phyloP scores from a whole-genome alignment of 495 filamentous ascomycete species.

The Mycothermus thermophilus region DNA sequence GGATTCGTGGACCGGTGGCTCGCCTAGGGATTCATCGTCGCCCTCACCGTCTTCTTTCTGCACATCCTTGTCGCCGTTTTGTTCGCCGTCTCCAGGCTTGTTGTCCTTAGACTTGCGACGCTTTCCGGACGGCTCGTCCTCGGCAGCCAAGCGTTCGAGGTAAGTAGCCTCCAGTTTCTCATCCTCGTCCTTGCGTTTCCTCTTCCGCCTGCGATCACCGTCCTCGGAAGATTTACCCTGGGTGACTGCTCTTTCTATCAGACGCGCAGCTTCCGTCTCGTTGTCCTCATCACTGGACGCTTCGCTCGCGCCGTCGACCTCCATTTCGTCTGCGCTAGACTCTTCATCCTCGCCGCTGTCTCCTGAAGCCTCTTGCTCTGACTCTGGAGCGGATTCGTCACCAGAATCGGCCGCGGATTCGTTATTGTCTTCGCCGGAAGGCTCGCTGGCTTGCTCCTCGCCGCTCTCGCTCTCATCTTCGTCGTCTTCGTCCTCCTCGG shows the following conservation, averaged over 20 bases:
- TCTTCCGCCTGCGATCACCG: slow-evolving; percentile 46
- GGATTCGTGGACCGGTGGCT: slow-evolving; percentile 36
- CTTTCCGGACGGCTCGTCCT: slow-evolving; percentile 32
- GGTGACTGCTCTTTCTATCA: slow-evolving; percentile 20
- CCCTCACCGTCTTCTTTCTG: slow-evolving; percentile 15
- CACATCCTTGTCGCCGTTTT: slow-evolving; percentile 8
- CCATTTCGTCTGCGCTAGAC: slow-evolving; percentile 18
- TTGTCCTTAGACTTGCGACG: slow-evolving; percentile 30
- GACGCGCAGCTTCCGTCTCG: slow-evolving; percentile 22
- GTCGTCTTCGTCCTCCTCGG: slow-evolving; percentile 18
- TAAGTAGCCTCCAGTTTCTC: slow-evolving; percentile 75
- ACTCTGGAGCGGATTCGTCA: slow-evolving; percentile 12
- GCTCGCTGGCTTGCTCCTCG: slow-evolving; percentile 15
- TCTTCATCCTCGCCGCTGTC: slow-evolving; percentile 6
- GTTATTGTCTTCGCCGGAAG: no score
- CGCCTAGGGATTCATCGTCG: slow-evolving; percentile 17
- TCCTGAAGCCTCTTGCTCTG: slow-evolving; percentile 19
- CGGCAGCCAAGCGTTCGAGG: slow-evolving; percentile 53
- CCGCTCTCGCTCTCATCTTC: slow-evolving; percentile 13
- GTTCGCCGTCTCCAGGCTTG: slow-evolving; percentile 14
- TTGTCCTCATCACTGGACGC: slow-evolving; percentile 15
- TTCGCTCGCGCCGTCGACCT: slow-evolving; percentile 26
- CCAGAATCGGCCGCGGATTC: slow-evolving; percentile 15
- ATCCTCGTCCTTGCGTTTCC: slow-evolving; percentile 55
- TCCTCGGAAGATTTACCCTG: slow-evolving; percentile 13